A percentile compares a stretch with the other conserved stretches of the same genome.
These are phyloP conservation scores for Oryza australiensis DNA, from an alignment of 176 grass and related monocot genomes.

Conservation along the genomic window DNA sequence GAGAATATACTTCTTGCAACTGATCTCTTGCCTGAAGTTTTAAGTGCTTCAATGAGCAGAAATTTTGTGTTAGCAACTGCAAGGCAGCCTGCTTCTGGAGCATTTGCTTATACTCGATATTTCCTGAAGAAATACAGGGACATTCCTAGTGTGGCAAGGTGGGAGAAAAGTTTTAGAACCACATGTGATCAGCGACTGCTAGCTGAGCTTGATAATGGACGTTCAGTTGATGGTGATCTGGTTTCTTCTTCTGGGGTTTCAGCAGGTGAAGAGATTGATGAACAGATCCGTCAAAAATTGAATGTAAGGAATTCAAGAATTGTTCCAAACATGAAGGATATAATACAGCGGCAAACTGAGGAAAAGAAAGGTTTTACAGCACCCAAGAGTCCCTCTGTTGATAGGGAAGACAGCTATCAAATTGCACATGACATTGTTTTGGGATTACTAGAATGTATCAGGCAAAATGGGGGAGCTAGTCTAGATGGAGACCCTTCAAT, in stretches of 20 bases:
- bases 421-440: conserved; percentile 86
- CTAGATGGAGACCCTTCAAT: conserved; percentile 77
- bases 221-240: conserved; percentile 76
- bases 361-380: conserved; percentile 76
- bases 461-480: conserved; percentile 65
- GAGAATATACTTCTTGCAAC: conserved; percentile 81
- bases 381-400: conserved; percentile 52
- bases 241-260: conserved; percentile 59
- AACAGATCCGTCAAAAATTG: conserved; percentile 77
- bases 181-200: conserved; percentile 83
- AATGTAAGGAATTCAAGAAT: conserved; percentile 67
- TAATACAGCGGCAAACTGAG: conserved; percentile 81
- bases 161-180: conserved; percentile 83
- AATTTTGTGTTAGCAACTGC: conserved; percentile 56
- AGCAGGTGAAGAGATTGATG: conserved; percentile 77
- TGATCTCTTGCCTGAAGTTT: conserved; percentile 84
- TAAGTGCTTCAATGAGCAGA: conserved; percentile 66
- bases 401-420: conserved; percentile 86
- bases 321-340: conserved; percentile 83
- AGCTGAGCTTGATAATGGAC: conserved; percentile 86
- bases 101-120: conserved; percentile 83
- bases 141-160: conserved; percentile 66
- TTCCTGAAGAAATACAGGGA: conserved; percentile 94
- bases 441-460: conserved; percentile 73
- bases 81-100: conserved; percentile 55